Percentiles rank a stretch among this genome's conserved stretches.
phyloP scores from a whole-genome alignment of 768 basidiomycete genomes.

The Boletus patriciae region DNA sequence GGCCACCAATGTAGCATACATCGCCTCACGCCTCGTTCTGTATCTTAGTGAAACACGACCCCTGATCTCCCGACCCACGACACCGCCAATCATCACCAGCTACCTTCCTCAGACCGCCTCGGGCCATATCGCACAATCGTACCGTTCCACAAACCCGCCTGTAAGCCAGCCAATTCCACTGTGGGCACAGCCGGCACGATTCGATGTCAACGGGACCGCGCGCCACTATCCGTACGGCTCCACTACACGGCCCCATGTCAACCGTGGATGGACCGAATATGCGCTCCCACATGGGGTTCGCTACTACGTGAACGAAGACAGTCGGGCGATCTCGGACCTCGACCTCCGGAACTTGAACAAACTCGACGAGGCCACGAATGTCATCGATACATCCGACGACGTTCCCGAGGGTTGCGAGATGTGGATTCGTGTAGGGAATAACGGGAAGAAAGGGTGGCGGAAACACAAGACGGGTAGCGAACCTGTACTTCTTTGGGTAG shows the following conservation, averaged over 20 bases:
- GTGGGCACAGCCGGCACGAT: conserved; percentile 26
- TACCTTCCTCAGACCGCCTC: conserved; percentile 21
- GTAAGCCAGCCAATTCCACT: conserved; percentile 31
- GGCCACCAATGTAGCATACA: too few relatives aligned
- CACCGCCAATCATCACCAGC: conserved; percentile 29
- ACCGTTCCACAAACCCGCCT: conserved; percentile 17
- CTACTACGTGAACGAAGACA: conserved; percentile 68
- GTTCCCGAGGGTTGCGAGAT: conserved; percentile 53
- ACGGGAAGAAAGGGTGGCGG: conserved; percentile 29
- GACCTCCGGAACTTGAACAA: conserved; percentile 55
- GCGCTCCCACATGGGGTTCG: conserved; percentile 68
- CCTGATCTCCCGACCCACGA: conserved; percentile 42
- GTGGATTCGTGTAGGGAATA: conserved; percentile 55
- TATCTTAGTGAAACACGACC: conserved; percentile 52
- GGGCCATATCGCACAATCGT: conserved; percentile 26
- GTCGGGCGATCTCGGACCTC: conserved; percentile 67
- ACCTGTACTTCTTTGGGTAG: conserved; percentile 58
- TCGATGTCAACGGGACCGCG: conserved; percentile 33
- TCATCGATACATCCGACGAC: conserved; percentile 29
- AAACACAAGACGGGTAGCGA: conserved; percentile 32
- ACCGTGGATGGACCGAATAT: conserved; percentile 73
- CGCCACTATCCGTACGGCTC: conserved; percentile 30
- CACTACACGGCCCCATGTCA: conserved; percentile 20
- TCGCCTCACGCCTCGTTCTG: background rate
- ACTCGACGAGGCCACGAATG: conserved; percentile 43